Percentiles rank a stretch among this genome's conserved stretches.
Evolutionary conservation across 371 early-diverging fungal genomes (phyloP).

Genomic region (Saksenaea oblongispora): DNA sequence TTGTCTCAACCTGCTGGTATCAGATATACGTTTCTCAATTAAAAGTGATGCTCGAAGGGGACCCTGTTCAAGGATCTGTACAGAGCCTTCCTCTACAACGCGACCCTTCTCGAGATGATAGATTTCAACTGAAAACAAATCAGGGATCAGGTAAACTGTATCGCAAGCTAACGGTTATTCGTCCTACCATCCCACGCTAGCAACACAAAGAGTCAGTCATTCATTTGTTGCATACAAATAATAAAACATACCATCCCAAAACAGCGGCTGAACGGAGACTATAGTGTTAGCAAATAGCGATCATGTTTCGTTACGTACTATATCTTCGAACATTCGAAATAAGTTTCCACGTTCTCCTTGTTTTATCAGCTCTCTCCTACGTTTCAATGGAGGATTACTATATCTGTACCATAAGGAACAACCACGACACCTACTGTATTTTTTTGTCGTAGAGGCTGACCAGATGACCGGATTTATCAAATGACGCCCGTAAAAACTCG

Average conservation of each 20-base stretch:
- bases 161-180: neutral
- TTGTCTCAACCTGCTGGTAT: slow-evolving; percentile 68
- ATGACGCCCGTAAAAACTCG: slow-evolving; percentile 58
- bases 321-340: slow-evolving; percentile 81
- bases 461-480: slow-evolving; percentile 74
- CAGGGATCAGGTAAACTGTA: neutral
- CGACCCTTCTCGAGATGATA: slow-evolving; percentile 86
- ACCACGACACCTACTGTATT: slow-evolving; percentile 26
- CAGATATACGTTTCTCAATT: slow-evolving; percentile 62
- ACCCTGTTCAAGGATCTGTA: slow-evolving; percentile 72
- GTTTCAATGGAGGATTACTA: neutral
- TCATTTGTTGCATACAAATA: neutral
- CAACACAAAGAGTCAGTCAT: neutral
- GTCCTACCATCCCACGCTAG: slow-evolving; percentile 52
- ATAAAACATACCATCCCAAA: slow-evolving; percentile 31
- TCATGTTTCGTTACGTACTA: slow-evolving; percentile 25
- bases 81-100: slow-evolving; percentile 41
- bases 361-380: slow-evolving; percentile 76
- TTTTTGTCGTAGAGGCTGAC: slow-evolving; percentile 63
- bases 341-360: slow-evolving; percentile 69
- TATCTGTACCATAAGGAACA: neutral
- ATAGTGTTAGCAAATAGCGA: neutral
- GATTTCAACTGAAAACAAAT: slow-evolving; percentile 64
- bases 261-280: slow-evolving; percentile 19
- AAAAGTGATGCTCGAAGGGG: slow-evolving; percentile 77